These are phyloP conservation scores for Ramicandelaber brevisporus DNA, from an alignment of 192 early-diverging fungal species.

Conservation along the genomic window DNA sequence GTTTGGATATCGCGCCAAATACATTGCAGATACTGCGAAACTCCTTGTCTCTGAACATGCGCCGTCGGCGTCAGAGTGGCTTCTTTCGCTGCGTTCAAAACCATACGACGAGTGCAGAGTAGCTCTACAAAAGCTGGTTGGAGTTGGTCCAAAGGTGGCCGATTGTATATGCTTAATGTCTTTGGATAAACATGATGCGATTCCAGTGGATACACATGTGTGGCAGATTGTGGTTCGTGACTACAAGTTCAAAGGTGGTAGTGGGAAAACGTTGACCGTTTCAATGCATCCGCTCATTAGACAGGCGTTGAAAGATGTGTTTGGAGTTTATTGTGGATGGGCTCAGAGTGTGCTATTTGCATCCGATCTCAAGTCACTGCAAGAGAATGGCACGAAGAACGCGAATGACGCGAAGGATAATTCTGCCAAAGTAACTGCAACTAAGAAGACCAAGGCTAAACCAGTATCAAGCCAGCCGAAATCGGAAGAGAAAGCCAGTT, in stretches of 20 bases:
- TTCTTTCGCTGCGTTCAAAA: slow-evolving; percentile 25
- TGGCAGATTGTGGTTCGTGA: slow-evolving; percentile 77
- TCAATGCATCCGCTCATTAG: slow-evolving; percentile 41
- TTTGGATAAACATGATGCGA: slow-evolving; percentile 51
- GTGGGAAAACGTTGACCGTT: slow-evolving; percentile 29
- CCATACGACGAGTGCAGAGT: slow-evolving; percentile 27
- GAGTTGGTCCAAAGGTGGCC: slow-evolving; percentile 90
- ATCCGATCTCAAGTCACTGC: slow-evolving; percentile 9
- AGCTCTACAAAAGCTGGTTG: slow-evolving; percentile 39
- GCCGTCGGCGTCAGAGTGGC: slow-evolving; percentile 23
- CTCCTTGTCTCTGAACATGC: slow-evolving; percentile 18
- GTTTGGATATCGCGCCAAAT: slow-evolving; percentile 90
- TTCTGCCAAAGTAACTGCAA: too few relatives aligned
- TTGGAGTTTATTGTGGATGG: slow-evolving; percentile 65
- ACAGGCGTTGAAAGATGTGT: slow-evolving; percentile 40
- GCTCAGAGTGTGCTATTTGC: slow-evolving; percentile 36
- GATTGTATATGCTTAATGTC: slow-evolving; percentile 89
- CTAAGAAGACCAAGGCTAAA: slow-evolving; percentile 6
- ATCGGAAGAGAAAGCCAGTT: too few relatives aligned
- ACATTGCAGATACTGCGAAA: slow-evolving; percentile 48
- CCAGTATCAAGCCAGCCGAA: neutral
- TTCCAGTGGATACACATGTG: slow-evolving; percentile 88
- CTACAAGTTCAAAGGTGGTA: slow-evolving; percentile 23
- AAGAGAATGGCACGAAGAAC: slow-evolving; percentile 2
- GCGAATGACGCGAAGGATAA: too few relatives aligned